A percentile compares a stretch with the other conserved stretches of the same genome.
Evolutionary conservation across 306 rosid genomes (phyloP).

Genomic region (Vicia sativa): DNA sequence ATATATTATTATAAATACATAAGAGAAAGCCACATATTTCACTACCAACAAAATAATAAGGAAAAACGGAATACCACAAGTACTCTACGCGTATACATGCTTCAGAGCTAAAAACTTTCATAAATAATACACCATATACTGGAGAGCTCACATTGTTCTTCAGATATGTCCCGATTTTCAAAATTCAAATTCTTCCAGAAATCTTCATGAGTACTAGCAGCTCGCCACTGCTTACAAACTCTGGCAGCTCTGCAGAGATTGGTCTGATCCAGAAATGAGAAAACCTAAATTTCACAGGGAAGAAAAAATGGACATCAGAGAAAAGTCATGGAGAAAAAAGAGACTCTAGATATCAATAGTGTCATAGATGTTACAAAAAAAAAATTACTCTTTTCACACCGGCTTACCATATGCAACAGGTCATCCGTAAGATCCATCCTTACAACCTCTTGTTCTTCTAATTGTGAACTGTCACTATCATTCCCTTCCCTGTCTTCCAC

Average conservation of each 20-base stretch:
- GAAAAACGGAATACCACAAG: too few species aligned
- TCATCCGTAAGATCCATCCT: constrained; percentile 99
- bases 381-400: constrained; percentile 2
- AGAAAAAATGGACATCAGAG: constrained; percentile 8
- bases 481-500: constrained; percentile 58
- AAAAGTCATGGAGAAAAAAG: background rate
- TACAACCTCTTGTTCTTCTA: constrained; percentile 68
- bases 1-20: too few species aligned
- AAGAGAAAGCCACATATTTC: too few species aligned
- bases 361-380: background rate
- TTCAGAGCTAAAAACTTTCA: background rate
- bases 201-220: constrained; percentile 97
- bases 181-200: constrained; percentile 92
- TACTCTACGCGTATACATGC: too few species aligned
- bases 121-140: constrained; percentile 4
- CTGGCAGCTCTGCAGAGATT: constrained; percentile 93
- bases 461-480: constrained; percentile 46
- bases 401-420: constrained; percentile 86
- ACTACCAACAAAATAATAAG: too few species aligned
- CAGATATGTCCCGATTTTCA: constrained; percentile 83
- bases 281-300: constrained; percentile 57
- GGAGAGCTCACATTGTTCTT: constrained; percentile 81
- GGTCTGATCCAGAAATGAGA: constrained; percentile 90
- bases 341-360: background rate
- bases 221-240: constrained; percentile 94